phyloP scores from a whole-genome alignment of 306 rosid genomes.

The Prunus salicina region DNA sequence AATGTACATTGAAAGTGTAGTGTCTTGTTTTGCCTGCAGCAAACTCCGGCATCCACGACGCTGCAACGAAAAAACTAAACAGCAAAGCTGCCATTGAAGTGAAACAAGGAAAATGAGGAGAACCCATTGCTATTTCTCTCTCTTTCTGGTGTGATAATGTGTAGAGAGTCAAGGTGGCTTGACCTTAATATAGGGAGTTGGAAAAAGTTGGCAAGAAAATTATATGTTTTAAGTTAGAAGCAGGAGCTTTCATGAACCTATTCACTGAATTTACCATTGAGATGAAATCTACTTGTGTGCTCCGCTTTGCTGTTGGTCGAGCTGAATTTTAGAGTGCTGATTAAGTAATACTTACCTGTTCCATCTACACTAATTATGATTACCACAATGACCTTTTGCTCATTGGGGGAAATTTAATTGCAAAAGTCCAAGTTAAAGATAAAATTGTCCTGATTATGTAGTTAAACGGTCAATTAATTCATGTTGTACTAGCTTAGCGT shows the following conservation, averaged over 20 bases:
- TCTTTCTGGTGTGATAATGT: background rate
- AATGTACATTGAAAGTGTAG: conserved; percentile 67
- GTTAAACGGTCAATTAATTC: conserved; percentile 41
- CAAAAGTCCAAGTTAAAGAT: background rate
- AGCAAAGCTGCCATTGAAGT: conserved; percentile 36
- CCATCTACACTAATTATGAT: conserved; percentile 11
- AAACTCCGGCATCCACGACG: conserved; percentile 37
- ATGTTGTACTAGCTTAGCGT: background rate
- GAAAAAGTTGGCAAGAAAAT: background rate
- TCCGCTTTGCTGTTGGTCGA: conserved; percentile 53
- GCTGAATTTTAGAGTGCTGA: conserved; percentile 77
- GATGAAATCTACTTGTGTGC: conserved; percentile 22
- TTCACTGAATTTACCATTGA: background rate
- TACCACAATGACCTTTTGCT: conserved; percentile 15
- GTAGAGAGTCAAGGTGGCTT: background rate
- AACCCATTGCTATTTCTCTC: conserved; percentile 28
- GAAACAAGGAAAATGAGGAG: conserved; percentile 12
- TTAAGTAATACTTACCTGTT: conserved; percentile 45
- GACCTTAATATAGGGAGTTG: background rate
- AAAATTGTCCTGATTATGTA: conserved; percentile 8
- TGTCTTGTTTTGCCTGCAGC: conserved; percentile 59
- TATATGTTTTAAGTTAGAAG: background rate
- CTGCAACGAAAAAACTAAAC: conserved; percentile 30
- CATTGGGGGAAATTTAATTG: background rate
- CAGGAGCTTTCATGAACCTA: background rate